Evolutionary conservation across 805 yeast species (phyloP).

Genomic region (Ogataea thermomethanolica): DNA sequence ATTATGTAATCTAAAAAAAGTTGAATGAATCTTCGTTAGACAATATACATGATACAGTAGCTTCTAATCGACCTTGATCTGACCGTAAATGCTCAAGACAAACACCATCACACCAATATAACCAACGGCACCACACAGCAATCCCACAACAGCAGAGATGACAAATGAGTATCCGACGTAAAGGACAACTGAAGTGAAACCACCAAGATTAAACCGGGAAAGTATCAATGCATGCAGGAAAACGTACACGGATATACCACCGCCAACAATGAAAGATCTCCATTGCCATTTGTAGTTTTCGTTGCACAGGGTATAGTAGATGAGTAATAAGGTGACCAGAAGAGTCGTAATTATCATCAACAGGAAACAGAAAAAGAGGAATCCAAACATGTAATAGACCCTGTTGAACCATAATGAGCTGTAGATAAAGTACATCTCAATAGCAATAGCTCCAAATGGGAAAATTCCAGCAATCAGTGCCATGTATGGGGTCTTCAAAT

Average conservation of each 20-base stretch:
- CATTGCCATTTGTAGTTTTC: slow-evolving; percentile 98
- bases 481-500: slow-evolving; percentile 62
- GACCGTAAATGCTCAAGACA: slow-evolving; percentile 73
- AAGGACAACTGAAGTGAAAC: slow-evolving; percentile 69
- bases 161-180: slow-evolving; percentile 80
- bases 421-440: slow-evolving; percentile 90
- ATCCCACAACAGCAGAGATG: slow-evolving; percentile 65
- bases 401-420: slow-evolving; percentile 91
- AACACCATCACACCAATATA: slow-evolving; percentile 71
- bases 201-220: slow-evolving; percentile 66
- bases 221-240: slow-evolving; percentile 79
- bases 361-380: slow-evolving; percentile 82
- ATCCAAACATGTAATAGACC: slow-evolving; percentile 96
- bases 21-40: background rate
- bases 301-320: slow-evolving; percentile 79
- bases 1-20: slow-evolving; percentile 1
- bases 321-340: slow-evolving; percentile 73
- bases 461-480: slow-evolving; percentile 80
- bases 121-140: slow-evolving; percentile 87
- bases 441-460: slow-evolving; percentile 93
- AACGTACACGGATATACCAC: slow-evolving; percentile 83
- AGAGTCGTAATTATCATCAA: slow-evolving; percentile 79
- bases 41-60: slow-evolving; percentile 1
- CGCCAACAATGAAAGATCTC: slow-evolving; percentile 83
- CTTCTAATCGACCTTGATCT: slow-evolving; percentile 77